Percentiles rank a stretch among this genome's conserved stretches.
phyloP scores from a whole-genome alignment of 1,139 yeast species.

The Geotrichum bryndzae region DNA sequence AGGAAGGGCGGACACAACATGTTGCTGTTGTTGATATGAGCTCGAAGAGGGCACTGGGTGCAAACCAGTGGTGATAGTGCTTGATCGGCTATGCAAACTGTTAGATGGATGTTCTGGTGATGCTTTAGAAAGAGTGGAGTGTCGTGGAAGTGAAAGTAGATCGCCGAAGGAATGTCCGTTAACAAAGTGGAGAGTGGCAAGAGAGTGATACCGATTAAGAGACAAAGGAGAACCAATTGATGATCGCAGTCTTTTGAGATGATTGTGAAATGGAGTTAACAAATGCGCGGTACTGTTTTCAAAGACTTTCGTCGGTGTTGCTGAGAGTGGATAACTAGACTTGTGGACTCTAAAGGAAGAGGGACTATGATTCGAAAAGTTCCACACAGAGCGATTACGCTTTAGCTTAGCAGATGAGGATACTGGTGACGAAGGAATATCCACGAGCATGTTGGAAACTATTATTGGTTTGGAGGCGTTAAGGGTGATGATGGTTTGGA shows the following conservation, averaged over 20 bases:
- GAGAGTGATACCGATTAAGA: slow-evolving; percentile 4
- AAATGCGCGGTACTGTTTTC: background rate
- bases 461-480: background rate
- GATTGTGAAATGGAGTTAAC: slow-evolving; percentile 3
- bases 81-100: slow-evolving; percentile 6
- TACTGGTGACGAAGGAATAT: slow-evolving; percentile 5
- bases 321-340: background rate
- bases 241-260: slow-evolving; percentile 1
- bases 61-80: slow-evolving; percentile 7
- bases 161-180: slow-evolving; percentile 5
- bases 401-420: slow-evolving; percentile 1
- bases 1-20: background rate
- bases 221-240: background rate
- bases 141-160: slow-evolving; percentile 2
- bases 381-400: slow-evolving; percentile 12
- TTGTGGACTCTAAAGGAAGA: background rate
- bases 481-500: background rate
- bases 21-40: background rate
- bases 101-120: slow-evolving; percentile 4
- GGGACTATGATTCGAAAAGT: slow-evolving; percentile 8
- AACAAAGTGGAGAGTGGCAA: background rate
- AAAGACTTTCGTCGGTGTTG: background rate
- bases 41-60: background rate
- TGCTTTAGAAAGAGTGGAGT: slow-evolving; percentile 1
- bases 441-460: background rate